phyloP scores from a whole-genome alignment of 148 eudicot genomes.

The Chenopodium suecicum region DNA sequence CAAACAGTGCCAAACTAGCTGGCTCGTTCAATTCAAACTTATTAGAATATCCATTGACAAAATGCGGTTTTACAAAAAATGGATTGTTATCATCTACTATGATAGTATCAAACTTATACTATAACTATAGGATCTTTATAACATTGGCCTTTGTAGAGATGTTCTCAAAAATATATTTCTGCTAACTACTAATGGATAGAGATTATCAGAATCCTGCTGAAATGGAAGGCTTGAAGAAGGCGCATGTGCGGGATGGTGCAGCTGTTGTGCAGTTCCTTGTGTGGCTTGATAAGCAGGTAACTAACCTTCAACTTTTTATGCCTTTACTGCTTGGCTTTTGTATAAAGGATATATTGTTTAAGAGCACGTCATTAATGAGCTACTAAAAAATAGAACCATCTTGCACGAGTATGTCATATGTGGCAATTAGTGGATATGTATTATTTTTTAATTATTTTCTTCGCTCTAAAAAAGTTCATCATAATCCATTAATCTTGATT shows the following conservation, averaged over 20 bases:
- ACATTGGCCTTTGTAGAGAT: background rate
- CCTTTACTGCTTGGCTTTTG: background rate
- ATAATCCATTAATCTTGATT: no score
- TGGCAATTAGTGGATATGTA: background rate
- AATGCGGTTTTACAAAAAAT: background rate
- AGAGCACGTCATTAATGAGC: background rate
- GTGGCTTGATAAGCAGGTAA: constrained; percentile 97
- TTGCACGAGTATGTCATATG: background rate
- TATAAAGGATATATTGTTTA: background rate
- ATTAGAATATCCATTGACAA: background rate
- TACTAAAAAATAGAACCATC: background rate
- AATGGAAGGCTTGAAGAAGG: constrained; percentile 77
- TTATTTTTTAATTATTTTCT: background rate
- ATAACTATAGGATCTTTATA: background rate
- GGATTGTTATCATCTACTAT: background rate
- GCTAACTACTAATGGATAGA: constrained; percentile 2
- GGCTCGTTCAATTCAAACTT: background rate
- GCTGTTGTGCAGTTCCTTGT: constrained; percentile 95
- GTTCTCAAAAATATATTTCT: background rate
- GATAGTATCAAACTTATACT: background rate
- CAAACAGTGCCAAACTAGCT: background rate
- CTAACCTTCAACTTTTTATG: background rate
- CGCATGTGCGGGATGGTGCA: constrained; percentile 94
- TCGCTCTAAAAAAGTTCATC: background rate
- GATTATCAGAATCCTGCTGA: constrained; percentile 79